These are phyloP conservation scores for Hyphopichia pseudoburtonii DNA, from an alignment of 1,139 yeast genomes.

Conservation along the genomic window DNA sequence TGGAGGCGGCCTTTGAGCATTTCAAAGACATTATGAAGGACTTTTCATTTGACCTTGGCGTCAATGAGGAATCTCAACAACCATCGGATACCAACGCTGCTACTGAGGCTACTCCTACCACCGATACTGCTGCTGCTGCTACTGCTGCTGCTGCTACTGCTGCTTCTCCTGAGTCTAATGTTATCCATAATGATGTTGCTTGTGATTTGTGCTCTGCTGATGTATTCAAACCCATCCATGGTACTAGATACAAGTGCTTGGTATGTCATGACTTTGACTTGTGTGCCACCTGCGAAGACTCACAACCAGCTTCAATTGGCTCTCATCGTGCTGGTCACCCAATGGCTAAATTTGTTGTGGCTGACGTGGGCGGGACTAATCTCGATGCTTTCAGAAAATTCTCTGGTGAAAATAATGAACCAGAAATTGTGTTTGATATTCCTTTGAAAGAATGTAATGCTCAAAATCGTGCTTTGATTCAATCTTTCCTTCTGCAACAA, in stretches of 20 bases:
- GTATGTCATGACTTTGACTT: constrained; percentile 58
- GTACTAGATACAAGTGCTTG: constrained; percentile 54
- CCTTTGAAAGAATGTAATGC: constrained; percentile 24
- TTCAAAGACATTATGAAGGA: constrained; percentile 19
- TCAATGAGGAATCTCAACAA: not conserved
- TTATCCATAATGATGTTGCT: constrained; percentile 21
- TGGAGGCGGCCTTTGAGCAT: constrained; percentile 25
- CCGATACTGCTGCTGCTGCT: constrained; percentile 3
- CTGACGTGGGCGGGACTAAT: not conserved
- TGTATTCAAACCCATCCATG: constrained; percentile 36
- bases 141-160: constrained; percentile 3
- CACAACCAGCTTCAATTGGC: constrained; percentile 17
- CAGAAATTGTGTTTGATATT: constrained; percentile 19
- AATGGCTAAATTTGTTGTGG: constrained; percentile 24
- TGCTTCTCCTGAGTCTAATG: constrained; percentile 1
- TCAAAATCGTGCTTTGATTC: constrained; percentile 20
- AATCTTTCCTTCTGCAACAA: constrained; percentile 16
- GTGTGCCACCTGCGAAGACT: constrained; percentile 50
- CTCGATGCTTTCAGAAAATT: no score
- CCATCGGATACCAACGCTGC: not conserved
- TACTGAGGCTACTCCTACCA: not conserved
- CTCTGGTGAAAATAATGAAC: no score
- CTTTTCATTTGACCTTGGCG: constrained; percentile 4
- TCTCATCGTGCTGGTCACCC: constrained; percentile 31
- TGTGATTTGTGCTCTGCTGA: constrained; percentile 47